Evolutionary conservation across 208 protist species (phyloP).

Genomic region (Balamuthia mandrillaris): DNA sequence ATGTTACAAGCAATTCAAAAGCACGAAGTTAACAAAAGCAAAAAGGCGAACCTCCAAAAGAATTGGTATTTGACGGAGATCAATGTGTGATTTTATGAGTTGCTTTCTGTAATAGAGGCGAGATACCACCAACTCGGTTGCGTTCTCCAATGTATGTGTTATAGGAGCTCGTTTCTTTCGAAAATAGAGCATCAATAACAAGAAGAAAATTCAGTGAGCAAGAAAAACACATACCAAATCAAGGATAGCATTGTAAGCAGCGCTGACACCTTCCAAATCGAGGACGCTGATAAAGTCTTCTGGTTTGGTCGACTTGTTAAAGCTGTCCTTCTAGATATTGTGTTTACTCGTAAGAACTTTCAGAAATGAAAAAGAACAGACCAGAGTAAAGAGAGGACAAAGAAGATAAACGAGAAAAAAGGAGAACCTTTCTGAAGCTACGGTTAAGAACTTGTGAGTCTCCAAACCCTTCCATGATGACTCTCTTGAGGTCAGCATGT

Average conservation of each 20-base stretch:
- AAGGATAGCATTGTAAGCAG: background rate
- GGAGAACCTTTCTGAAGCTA: constrained; percentile 19
- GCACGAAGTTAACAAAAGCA: background rate
- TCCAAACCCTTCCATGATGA: constrained; percentile 5
- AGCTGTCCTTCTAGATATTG: too few species aligned
- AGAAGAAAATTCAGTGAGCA: background rate
- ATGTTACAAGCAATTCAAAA: too few species aligned
- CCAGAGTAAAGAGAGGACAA: too few species aligned
- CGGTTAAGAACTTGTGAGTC: constrained; percentile 26
- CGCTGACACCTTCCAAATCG: background rate
- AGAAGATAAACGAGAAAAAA: too few species aligned
- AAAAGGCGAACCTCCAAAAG: background rate
- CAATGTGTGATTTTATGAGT: background rate
- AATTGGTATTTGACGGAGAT: constrained; percentile 3
- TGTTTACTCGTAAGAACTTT: too few species aligned
- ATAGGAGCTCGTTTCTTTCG: background rate
- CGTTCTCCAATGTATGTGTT: constrained; percentile 13
- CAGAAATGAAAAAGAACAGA: too few species aligned
- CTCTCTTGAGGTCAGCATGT: constrained; percentile 5
- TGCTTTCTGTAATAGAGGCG: background rate
- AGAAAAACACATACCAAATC: background rate
- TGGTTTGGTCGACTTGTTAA: too few species aligned
- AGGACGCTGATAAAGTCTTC: background rate
- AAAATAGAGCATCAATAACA: background rate
- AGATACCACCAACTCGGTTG: constrained; percentile 7